Evolutionary conservation across 2,329 filamentous ascomycete species (phyloP).

Genomic region (Fusarium ramigenum): DNA sequence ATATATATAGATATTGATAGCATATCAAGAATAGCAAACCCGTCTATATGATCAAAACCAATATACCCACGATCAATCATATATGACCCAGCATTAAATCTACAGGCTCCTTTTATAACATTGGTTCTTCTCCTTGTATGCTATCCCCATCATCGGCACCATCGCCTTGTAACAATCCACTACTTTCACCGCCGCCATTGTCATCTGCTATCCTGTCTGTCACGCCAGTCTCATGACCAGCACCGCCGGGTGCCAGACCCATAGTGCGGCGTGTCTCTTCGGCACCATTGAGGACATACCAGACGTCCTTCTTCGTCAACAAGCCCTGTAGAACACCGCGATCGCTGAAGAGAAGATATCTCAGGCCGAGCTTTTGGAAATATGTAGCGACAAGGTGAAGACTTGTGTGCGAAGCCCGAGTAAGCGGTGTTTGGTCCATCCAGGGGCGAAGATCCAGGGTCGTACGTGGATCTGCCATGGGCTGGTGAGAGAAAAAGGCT

Average conservation of each 20-base stretch:
- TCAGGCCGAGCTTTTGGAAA: slow-evolving; percentile 92
- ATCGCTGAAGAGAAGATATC: slow-evolving; percentile 89
- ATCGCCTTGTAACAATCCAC: slow-evolving; percentile 53
- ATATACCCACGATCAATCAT: neutral
- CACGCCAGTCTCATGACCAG: slow-evolving; percentile 46
- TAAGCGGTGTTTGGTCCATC: slow-evolving; percentile 99
- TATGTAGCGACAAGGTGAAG: slow-evolving; percentile 90
- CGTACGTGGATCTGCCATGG: slow-evolving; percentile 77
- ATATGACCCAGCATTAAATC: slow-evolving; percentile 2
- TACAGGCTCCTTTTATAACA: slow-evolving; percentile 34
- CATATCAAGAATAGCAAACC: neutral
- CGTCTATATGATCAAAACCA: slow-evolving; percentile 7
- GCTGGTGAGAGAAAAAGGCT: slow-evolving; percentile 85
- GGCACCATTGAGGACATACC: slow-evolving; percentile 87
- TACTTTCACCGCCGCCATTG: slow-evolving; percentile 52
- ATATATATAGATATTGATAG: neutral
- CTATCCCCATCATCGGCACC: slow-evolving; percentile 48
- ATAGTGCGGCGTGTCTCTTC: slow-evolving; percentile 65
- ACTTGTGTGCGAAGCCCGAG: slow-evolving; percentile 77
- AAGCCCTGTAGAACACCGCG: slow-evolving; percentile 83
- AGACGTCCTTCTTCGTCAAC: slow-evolving; percentile 97
- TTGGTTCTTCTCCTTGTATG: slow-evolving; percentile 40
- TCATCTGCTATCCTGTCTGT: slow-evolving; percentile 46
- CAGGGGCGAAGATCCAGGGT: slow-evolving; percentile 91
- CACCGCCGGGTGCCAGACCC: slow-evolving; percentile 30